phyloP scores from a whole-genome alignment of 768 basidiomycete species.

The Postia placenta region DNA sequence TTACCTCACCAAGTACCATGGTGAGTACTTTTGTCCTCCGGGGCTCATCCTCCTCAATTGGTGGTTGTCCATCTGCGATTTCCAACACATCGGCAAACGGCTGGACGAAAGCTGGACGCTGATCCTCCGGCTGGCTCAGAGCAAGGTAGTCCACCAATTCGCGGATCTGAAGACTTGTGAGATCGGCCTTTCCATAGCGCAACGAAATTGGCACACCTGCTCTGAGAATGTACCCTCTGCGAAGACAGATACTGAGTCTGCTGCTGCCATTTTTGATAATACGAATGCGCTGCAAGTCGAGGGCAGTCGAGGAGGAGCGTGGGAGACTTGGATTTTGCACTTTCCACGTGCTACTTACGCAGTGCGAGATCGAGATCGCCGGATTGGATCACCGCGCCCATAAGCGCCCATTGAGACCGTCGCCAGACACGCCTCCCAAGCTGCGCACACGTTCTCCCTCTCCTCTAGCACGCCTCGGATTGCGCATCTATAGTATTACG shows the following conservation, averaged over 20 bases:
- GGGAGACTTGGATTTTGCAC: slow-evolving; percentile 1
- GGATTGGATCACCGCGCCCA: not conserved
- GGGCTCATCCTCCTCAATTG: slow-evolving; percentile 48
- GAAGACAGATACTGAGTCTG: slow-evolving; percentile 80
- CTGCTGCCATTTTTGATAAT: slow-evolving; percentile 43
- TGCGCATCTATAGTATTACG: too few species aligned
- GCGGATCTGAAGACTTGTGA: slow-evolving; percentile 44
- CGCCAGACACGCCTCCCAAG: too few species aligned
- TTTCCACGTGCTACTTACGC: not conserved
- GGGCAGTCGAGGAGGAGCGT: not conserved
- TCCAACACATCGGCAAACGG: slow-evolving; percentile 61
- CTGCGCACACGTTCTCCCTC: too few species aligned
- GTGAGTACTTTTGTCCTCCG: slow-evolving; percentile 51
- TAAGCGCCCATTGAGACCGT: not conserved
- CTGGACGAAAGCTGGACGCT: slow-evolving; percentile 52
- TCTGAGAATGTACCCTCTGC: slow-evolving; percentile 87
- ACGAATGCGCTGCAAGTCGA: not conserved
- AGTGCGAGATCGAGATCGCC: not conserved
- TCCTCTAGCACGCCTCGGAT: too few species aligned
- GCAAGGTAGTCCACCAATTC: slow-evolving; percentile 75
- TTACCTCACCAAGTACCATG: slow-evolving; percentile 55
- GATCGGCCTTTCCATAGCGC: not conserved
- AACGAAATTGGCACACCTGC: slow-evolving; percentile 42
- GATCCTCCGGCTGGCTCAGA: slow-evolving; percentile 61
- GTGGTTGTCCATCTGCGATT: slow-evolving; percentile 43